Percentiles rank a stretch among this genome's conserved stretches.
phyloP scores from a whole-genome alignment of 371 early-diverging fungal genomes.

The Fennellomyces sp. region DNA sequence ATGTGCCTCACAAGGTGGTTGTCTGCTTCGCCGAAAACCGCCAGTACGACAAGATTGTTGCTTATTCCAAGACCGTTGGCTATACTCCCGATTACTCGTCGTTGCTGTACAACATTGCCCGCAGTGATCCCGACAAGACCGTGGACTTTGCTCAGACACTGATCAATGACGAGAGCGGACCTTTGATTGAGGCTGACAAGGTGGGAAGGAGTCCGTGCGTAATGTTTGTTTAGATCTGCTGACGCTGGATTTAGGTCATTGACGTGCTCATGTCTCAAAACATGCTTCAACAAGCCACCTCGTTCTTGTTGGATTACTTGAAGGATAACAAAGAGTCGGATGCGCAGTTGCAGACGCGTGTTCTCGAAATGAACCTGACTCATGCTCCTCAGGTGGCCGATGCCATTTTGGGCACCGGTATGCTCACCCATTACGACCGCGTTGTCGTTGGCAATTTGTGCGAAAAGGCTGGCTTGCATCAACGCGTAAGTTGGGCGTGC shows the following conservation, averaged over 20 bases:
- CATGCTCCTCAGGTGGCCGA: slow-evolving; percentile 98
- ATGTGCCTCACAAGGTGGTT: slow-evolving; percentile 90
- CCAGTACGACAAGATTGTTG: slow-evolving; percentile 94
- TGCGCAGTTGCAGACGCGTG: slow-evolving; percentile 89
- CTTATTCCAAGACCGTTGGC: slow-evolving; percentile 93
- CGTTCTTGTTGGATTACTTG: slow-evolving; percentile 94
- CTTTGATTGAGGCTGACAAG: slow-evolving; percentile 83
- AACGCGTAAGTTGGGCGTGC: slow-evolving; percentile 69
- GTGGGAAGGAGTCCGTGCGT: slow-evolving; percentile 13
- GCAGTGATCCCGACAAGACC: slow-evolving; percentile 91
- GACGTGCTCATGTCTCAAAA: slow-evolving; percentile 93
- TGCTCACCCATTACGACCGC: slow-evolving; percentile 95
- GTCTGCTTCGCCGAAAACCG: slow-evolving; percentile 96
- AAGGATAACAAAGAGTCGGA: slow-evolving; percentile 91
- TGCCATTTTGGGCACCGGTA: slow-evolving; percentile 93
- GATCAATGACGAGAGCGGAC: slow-evolving; percentile 82
- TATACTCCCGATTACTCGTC: slow-evolving; percentile 92
- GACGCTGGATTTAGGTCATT: slow-evolving; percentile 60
- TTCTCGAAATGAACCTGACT: slow-evolving; percentile 96
- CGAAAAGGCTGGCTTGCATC: slow-evolving; percentile 96
- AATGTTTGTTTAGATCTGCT: not conserved
- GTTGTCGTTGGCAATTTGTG: slow-evolving; percentile 90
- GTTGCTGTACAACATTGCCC: slow-evolving; percentile 89
- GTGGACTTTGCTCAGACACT: slow-evolving; percentile 90
- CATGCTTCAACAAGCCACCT: slow-evolving; percentile 95